Conservation (phyloP, 495 filamentous ascomycete species). For the Penicillium waksmanii region DNA sequence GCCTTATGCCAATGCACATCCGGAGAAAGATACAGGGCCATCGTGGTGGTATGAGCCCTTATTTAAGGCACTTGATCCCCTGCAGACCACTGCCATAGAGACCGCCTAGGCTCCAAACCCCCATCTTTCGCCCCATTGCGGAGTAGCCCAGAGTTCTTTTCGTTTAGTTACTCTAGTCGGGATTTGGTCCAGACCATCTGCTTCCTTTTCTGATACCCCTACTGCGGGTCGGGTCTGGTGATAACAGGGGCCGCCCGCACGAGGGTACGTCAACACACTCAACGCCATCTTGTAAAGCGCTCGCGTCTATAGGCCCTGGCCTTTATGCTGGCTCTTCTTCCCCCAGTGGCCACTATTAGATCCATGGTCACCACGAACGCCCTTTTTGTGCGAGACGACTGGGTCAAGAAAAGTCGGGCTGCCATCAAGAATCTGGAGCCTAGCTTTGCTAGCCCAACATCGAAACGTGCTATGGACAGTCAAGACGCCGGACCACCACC, state of each 20-base stretch:
- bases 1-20: slow-evolving; percentile 22
- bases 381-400: slow-evolving; percentile 16
- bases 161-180: neutral
- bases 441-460: slow-evolving; percentile 12
- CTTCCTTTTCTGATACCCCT: slow-evolving; percentile 1
- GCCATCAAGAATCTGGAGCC: slow-evolving; percentile 3
- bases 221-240: neutral
- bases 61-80: slow-evolving; percentile 14
- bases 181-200: neutral
- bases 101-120: slow-evolving; percentile 1
- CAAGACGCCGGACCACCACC: slow-evolving; percentile 17
- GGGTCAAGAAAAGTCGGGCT: slow-evolving; percentile 11
- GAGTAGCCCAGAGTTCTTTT: neutral
- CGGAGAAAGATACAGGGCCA: slow-evolving; percentile 18
- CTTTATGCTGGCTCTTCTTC: slow-evolving; percentile 18
- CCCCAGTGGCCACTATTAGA: slow-evolving; percentile 7
- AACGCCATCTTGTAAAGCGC: neutral
- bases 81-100: neutral
- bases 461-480: slow-evolving; percentile 23
- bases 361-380: slow-evolving; percentile 25
- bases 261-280: neutral
- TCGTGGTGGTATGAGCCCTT: slow-evolving; percentile 12
- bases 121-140: neutral
- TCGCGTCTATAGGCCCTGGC: neutral
- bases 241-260: neutral